Conservation (phyloP, 495 filamentous ascomycete species). For the Hypoxylon lenormandii region DNA sequence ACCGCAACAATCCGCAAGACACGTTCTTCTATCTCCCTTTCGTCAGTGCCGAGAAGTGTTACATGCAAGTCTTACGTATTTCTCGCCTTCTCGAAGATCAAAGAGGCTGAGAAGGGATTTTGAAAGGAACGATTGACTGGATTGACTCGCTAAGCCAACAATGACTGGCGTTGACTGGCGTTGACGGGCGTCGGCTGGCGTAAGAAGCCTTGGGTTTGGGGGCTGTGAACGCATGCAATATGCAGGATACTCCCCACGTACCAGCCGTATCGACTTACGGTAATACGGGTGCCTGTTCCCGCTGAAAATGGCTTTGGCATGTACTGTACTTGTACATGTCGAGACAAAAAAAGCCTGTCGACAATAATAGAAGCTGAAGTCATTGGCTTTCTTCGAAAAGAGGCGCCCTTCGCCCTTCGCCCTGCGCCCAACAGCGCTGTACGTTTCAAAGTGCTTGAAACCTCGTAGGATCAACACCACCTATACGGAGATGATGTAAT, state of each 20-base stretch:
- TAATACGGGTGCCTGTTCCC: conserved; percentile 28
- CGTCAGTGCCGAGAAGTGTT: background rate
- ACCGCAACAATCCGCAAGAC: background rate
- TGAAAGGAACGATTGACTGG: conserved; percentile 30
- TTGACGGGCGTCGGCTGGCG: background rate
- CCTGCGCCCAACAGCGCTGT: conserved; percentile 9
- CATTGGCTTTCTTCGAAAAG: conserved; percentile 19
- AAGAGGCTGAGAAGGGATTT: conserved; percentile 34
- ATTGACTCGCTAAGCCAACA: conserved; percentile 36
- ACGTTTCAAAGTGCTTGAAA: conserved; percentile 5
- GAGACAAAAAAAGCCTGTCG: background rate
- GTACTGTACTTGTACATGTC: conserved; percentile 13
- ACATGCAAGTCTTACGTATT: conserved; percentile 13
- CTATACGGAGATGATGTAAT: conserved; percentile 25
- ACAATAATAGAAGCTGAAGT: conserved; percentile 43
- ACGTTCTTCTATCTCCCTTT: background rate
- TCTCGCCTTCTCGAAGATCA: conserved; percentile 29
- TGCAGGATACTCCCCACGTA: conserved; percentile 29
- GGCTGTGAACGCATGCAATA: conserved; percentile 33
- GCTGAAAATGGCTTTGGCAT: conserved; percentile 10
- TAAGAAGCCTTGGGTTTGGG: conserved; percentile 28
- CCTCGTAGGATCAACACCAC: conserved; percentile 19
- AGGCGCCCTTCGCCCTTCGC: background rate
- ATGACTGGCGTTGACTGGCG: conserved; percentile 21
- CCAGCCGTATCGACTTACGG: conserved; percentile 29